Evolutionary conservation across 768 basidiomycete genomes (phyloP).

Genomic region (Hydnomerulius pinastri): DNA sequence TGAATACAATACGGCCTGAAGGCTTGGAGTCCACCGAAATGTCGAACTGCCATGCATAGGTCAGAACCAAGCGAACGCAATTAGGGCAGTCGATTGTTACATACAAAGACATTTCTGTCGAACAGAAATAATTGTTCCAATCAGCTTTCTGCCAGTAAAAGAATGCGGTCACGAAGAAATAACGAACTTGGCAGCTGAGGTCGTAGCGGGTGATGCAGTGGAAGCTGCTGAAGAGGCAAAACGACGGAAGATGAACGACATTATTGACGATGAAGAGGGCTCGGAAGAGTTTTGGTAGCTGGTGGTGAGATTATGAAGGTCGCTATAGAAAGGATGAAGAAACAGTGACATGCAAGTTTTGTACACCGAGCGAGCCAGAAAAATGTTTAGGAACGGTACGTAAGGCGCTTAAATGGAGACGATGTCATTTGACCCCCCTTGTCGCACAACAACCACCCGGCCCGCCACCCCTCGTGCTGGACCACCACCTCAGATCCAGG

Average conservation of each 20-base stretch:
- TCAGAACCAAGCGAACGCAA: background rate
- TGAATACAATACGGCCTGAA: slow-evolving; percentile 76
- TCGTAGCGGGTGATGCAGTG: slow-evolving; percentile 14
- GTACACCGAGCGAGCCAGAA: background rate
- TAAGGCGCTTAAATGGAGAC: too few relatives aligned
- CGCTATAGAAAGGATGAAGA: slow-evolving; percentile 24
- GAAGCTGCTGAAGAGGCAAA: slow-evolving; percentile 52
- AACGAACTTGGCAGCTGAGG: slow-evolving; percentile 18
- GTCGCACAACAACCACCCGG: too few relatives aligned
- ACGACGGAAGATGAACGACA: slow-evolving; percentile 54
- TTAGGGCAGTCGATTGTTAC: slow-evolving; percentile 17
- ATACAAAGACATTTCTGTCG: slow-evolving; percentile 32
- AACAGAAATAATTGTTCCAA: too few relatives aligned
- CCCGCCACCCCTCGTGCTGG: too few relatives aligned
- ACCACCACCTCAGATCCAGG: too few relatives aligned
- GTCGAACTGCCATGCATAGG: slow-evolving; percentile 51
- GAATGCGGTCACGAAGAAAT: background rate
- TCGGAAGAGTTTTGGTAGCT: slow-evolving; percentile 14
- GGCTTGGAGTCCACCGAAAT: slow-evolving; percentile 59
- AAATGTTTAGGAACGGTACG: too few relatives aligned
- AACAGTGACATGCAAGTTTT: slow-evolving; percentile 17
- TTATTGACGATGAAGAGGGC: slow-evolving; percentile 28
- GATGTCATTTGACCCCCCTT: too few relatives aligned
- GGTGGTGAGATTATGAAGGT: slow-evolving; percentile 19
- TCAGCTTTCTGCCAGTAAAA: slow-evolving; percentile 7